A percentile compares a stretch with the other conserved stretches of the same genome.
These are phyloP conservation scores for Tricholoma terreum DNA, from an alignment of 768 basidiomycete species.

Conservation along the genomic window DNA sequence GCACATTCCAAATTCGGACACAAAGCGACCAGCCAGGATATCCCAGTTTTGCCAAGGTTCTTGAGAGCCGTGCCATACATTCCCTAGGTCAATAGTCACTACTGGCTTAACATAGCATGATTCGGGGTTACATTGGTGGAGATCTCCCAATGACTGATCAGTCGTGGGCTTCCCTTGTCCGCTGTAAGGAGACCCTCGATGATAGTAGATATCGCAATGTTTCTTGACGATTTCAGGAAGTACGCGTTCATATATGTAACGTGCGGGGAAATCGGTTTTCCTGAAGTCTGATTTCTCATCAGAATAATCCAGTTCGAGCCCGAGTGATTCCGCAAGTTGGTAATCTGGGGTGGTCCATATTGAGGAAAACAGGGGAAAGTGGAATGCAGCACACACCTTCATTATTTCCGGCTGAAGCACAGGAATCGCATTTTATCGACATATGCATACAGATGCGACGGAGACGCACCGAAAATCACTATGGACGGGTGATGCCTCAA, in stretches of 20 bases:
- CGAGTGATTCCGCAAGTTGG: constrained; percentile 76
- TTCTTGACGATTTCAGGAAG: constrained; percentile 72
- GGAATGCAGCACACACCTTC: constrained; percentile 44
- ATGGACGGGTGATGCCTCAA: constrained; percentile 86
- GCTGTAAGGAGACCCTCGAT: constrained; percentile 87
- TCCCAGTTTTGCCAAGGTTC: constrained; percentile 97
- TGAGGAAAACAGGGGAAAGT: not conserved
- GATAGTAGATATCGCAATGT: constrained; percentile 71
- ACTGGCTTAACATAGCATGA: constrained; percentile 5
- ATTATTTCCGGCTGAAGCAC: constrained; percentile 70
- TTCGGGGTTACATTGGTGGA: constrained; percentile 74
- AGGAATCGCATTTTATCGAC: not conserved
- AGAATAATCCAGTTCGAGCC: constrained; percentile 79
- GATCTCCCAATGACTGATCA: constrained; percentile 79
- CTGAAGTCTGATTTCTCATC: constrained; percentile 85
- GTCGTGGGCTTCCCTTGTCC: constrained; percentile 67
- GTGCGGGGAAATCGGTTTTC: constrained; percentile 82
- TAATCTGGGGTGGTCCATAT: constrained; percentile 54
- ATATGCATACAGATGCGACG: not conserved
- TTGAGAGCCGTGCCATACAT: constrained; percentile 93
- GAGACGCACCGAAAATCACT: constrained; percentile 73
- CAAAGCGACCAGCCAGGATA: constrained; percentile 83
- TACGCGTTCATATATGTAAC: constrained; percentile 85
- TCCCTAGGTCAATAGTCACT: constrained; percentile 46
- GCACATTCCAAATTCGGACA: constrained; percentile 93